phyloP scores from a whole-genome alignment of 116 monocot species.

The Phalaenopsis hybrid region DNA sequence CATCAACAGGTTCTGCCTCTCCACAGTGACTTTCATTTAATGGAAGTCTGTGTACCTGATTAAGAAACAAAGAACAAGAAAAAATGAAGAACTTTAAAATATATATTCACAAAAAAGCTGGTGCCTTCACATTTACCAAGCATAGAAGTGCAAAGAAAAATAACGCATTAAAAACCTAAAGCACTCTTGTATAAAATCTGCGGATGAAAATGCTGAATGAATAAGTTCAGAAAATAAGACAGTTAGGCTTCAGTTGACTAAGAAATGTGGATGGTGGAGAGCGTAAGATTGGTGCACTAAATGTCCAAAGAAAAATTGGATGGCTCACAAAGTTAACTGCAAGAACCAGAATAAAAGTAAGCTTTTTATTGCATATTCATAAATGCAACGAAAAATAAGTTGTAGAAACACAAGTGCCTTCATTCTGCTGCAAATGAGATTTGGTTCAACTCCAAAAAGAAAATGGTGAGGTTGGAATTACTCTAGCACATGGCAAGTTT shows the following conservation, averaged over 20 bases:
- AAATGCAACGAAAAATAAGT: no score
- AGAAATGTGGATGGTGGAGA: neutral
- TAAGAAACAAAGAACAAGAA: neutral
- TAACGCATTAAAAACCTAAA: neutral
- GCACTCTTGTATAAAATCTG: neutral
- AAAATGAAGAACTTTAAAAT: neutral
- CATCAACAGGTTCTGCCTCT: constrained; percentile 55
- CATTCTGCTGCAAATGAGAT: neutral
- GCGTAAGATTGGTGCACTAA: neutral
- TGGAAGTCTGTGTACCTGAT: constrained; percentile 64
- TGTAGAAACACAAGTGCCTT: no score
- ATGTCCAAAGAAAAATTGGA: neutral
- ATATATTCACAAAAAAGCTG: neutral
- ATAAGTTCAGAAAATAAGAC: neutral
- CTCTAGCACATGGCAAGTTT: neutral
- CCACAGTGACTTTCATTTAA: constrained; percentile 57
- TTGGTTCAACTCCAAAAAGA: neutral
- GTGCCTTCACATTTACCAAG: neutral
- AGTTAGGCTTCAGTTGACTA: neutral
- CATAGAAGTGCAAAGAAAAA: neutral
- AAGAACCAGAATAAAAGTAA: neutral
- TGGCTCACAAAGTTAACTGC: neutral
- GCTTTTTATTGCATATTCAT: neutral
- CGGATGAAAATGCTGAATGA: no score
- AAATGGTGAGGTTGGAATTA: neutral